A percentile compares a stretch with the other conserved stretches of the same genome.
phyloP scores from a whole-genome alignment of 2,329 filamentous ascomycete genomes.

The Ophidiomyces ophidiicola region DNA sequence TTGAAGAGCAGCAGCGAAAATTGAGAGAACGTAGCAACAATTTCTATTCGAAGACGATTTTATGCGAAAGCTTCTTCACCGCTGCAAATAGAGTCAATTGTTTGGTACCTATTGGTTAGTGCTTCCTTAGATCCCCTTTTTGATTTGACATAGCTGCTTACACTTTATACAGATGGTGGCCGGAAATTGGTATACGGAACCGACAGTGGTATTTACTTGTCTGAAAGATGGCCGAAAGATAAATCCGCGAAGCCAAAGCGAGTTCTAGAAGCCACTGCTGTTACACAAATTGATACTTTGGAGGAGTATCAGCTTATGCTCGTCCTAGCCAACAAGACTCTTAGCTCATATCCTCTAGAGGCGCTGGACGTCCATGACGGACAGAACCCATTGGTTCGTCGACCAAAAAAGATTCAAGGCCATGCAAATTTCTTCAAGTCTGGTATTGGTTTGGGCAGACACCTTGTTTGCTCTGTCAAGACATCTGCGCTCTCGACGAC shows the following conservation, averaged over 20 bases:
- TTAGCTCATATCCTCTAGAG: slow-evolving; percentile 78
- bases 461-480: slow-evolving; percentile 93
- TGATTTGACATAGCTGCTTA: slow-evolving; percentile 14
- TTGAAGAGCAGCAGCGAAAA: slow-evolving; percentile 78
- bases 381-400: slow-evolving; percentile 60
- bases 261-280: slow-evolving; percentile 72
- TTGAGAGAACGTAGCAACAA: slow-evolving; percentile 61
- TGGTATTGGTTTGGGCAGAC: slow-evolving; percentile 84
- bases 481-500: slow-evolving; percentile 85
- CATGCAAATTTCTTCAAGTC: slow-evolving; percentile 98
- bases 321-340: slow-evolving; percentile 83
- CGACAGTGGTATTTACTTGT: slow-evolving; percentile 83
- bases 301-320: slow-evolving; percentile 89
- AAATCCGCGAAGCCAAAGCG: slow-evolving; percentile 59
- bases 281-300: slow-evolving; percentile 90
- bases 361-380: slow-evolving; percentile 72
- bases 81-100: slow-evolving; percentile 84
- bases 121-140: background rate
- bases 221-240: slow-evolving; percentile 81
- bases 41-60: slow-evolving; percentile 54
- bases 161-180: slow-evolving; percentile 59
- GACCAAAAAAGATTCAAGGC: slow-evolving; percentile 89
- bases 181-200: slow-evolving; percentile 91
- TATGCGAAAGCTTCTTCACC: slow-evolving; percentile 84
- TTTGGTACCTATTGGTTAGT: slow-evolving; percentile 75